These are phyloP conservation scores for Xerocomellus chrysenteron DNA, from an alignment of 768 basidiomycete genomes.

Conservation along the genomic window DNA sequence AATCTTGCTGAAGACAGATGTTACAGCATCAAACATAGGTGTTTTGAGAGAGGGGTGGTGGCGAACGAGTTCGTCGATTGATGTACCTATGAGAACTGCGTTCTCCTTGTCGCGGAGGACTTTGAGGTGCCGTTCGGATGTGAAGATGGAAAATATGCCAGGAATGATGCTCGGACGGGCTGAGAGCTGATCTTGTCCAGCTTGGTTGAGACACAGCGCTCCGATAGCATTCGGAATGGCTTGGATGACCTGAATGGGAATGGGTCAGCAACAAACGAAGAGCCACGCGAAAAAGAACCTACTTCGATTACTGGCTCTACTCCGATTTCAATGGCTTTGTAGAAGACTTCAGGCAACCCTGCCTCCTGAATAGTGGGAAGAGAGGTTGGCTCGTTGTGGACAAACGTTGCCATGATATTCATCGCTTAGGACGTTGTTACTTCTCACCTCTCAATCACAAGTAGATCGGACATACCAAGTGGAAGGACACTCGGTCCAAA, in stretches of 20 bases:
- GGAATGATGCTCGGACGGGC: slow-evolving; percentile 81
- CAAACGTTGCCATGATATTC: slow-evolving; percentile 94
- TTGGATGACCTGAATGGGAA: slow-evolving; percentile 68
- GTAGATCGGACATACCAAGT: slow-evolving; percentile 54
- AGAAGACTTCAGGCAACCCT: slow-evolving; percentile 86
- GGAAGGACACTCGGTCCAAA: slow-evolving; percentile 89
- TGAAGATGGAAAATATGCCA: slow-evolving; percentile 82
- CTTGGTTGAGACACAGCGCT: slow-evolving; percentile 91
- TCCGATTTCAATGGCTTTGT: slow-evolving; percentile 77
- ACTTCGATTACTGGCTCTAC: slow-evolving; percentile 90
- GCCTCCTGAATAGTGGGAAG: slow-evolving; percentile 90
- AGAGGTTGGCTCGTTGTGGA: slow-evolving; percentile 98
- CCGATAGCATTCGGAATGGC: slow-evolving; percentile 95
- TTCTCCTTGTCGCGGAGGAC: slow-evolving; percentile 92
- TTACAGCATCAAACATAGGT: slow-evolving; percentile 75
- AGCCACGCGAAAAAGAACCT: slow-evolving; percentile 7
- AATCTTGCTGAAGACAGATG: slow-evolving; percentile 66
- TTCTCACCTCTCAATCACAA: not conserved
- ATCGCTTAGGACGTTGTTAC: slow-evolving; percentile 49
- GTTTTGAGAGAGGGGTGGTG: slow-evolving; percentile 90
- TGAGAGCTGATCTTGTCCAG: slow-evolving; percentile 78
- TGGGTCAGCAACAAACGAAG: not conserved
- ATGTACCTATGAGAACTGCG: slow-evolving; percentile 81
- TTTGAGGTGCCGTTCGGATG: slow-evolving; percentile 79
- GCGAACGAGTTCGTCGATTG: slow-evolving; percentile 92